These are phyloP conservation scores for Triticum timopheevii DNA, from an alignment of 176 grass and related monocot species.

Conservation along the genomic window DNA sequence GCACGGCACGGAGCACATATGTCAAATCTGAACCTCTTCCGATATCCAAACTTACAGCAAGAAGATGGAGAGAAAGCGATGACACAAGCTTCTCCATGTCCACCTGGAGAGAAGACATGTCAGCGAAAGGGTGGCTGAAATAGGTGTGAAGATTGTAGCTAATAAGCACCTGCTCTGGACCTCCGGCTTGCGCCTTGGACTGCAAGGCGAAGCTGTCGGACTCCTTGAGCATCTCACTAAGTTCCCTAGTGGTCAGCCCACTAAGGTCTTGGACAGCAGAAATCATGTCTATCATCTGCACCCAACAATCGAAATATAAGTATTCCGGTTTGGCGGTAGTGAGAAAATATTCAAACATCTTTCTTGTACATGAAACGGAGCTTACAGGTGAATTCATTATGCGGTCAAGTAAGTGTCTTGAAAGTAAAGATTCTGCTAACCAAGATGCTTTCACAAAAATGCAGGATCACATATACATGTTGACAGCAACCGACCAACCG, in stretches of 20 bases:
- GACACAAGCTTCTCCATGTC: slow-evolving; percentile 83
- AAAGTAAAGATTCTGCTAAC: too few relatives aligned
- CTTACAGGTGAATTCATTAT: too few relatives aligned
- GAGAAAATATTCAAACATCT: too few relatives aligned
- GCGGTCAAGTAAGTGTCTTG: too few relatives aligned
- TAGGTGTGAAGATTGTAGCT: slow-evolving; percentile 21
- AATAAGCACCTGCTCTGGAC: slow-evolving; percentile 50
- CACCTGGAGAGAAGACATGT: slow-evolving; percentile 51
- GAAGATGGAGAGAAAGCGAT: slow-evolving; percentile 75
- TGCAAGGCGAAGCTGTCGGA: slow-evolving; percentile 72
- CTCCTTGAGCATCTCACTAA: slow-evolving; percentile 73
- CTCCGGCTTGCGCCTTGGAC: slow-evolving; percentile 57
- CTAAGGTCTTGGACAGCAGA: slow-evolving; percentile 68
- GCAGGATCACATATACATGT: too few relatives aligned
- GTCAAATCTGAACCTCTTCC: slow-evolving; percentile 51
- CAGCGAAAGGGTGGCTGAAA: background rate
- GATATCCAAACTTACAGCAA: slow-evolving; percentile 70
- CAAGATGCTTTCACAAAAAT: too few relatives aligned
- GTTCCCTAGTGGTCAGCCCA: slow-evolving; percentile 62
- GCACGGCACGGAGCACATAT: slow-evolving; percentile 74
- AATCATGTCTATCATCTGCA: slow-evolving; percentile 76
- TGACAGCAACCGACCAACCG: too few relatives aligned
- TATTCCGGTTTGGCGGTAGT: too few relatives aligned
- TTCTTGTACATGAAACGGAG: too few relatives aligned
- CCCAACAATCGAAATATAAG: background rate